Evolutionary conservation across 2,329 filamentous ascomycete species (phyloP).

Genomic region (Colletotrichum sp.): DNA sequence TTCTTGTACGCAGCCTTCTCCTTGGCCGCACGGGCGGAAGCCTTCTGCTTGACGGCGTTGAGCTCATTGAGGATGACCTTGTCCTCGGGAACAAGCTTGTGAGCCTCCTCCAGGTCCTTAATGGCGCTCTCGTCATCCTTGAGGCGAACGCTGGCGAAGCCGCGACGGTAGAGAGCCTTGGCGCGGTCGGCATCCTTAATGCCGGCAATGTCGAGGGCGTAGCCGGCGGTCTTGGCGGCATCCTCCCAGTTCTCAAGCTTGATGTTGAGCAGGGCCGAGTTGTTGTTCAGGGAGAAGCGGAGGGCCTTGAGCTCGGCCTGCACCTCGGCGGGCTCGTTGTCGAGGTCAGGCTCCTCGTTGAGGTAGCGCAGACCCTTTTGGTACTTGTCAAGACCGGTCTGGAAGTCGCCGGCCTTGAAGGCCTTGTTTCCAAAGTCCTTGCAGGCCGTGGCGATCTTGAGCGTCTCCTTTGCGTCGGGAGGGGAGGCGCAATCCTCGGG

Average conservation of each 20-base stretch:
- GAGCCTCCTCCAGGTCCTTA: constrained; percentile 76
- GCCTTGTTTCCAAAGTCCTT: constrained; percentile 93
- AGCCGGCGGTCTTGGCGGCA: constrained; percentile 71
- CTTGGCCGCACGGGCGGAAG: constrained; percentile 77
- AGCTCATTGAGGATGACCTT: constrained; percentile 78
- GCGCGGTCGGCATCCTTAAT: constrained; percentile 79
- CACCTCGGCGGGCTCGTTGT: constrained; percentile 73
- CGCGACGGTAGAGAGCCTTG: constrained; percentile 88
- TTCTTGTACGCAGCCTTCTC: constrained; percentile 94
- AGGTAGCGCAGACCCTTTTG: constrained; percentile 91
- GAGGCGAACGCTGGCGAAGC: constrained; percentile 72
- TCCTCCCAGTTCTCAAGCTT: constrained; percentile 79
- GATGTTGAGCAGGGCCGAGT: constrained; percentile 83
- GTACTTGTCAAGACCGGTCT: constrained; percentile 85
- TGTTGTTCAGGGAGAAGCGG: constrained; percentile 87
- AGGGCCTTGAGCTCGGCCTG: constrained; percentile 69
- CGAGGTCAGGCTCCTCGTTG: constrained; percentile 80
- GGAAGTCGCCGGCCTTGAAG: constrained; percentile 79
- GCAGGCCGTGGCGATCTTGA: constrained; percentile 81
- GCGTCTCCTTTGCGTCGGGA: constrained; percentile 70
- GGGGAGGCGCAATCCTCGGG: constrained; percentile 79
- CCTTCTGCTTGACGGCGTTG: constrained; percentile 76
- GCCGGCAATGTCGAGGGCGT: constrained; percentile 72
- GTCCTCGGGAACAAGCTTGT: constrained; percentile 77
- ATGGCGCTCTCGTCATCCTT: constrained; percentile 88